Base-by-base conservation (phyloP, 2,329 filamentous ascomycete genomes). In the Ceratocystis papillata region DNA sequence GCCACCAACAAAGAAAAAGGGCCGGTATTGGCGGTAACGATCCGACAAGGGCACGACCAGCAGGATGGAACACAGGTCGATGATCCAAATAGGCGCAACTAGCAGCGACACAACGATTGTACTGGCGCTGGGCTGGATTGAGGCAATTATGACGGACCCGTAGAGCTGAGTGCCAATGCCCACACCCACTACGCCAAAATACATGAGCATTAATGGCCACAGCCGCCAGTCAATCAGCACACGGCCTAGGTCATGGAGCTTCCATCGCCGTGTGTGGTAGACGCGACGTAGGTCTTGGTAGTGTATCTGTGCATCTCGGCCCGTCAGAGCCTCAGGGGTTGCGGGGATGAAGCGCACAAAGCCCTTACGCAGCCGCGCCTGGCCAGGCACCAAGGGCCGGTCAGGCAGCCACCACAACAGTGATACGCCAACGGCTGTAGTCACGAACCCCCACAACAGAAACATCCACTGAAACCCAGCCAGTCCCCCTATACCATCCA, bases 391-490 rank as follows among this genome's bases (percentile, higher is more conserved):
- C 2, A 88, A 77, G 2, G 91, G 91, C 2, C 91, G 84, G 71
- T 96, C 90, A 0, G 91, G 91, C 7, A 96, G 81, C 91, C 91
- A 96, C 89, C 90, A 96, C 2, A 96, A 81, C 44, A 96, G 79
- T 3, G 78, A 74, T 62, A 95, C 76, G 17, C 90, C 90, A 25
- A 93, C 80, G 1, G 88, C 75, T 41, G 92, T 79, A 1, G 85
- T 88, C 63, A 90, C 81, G 8, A 96, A 77, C 1, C 91, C 91
- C 71, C 92, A 96, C 22, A 96, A 76, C 60, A 96, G 80, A 73
- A 96, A 96, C 91, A 96, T 96, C 89, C 89, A 94, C 69, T 88
- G 87, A 73, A 90, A 93, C 3, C 91, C 91, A 2, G 90, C 87
- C 0, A 95, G 79, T 0, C 89, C 90, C 2, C 83, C 80, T 0